phyloP scores from a whole-genome alignment of 2,329 filamentous ascomycete species.

The Apiospora hydei region DNA sequence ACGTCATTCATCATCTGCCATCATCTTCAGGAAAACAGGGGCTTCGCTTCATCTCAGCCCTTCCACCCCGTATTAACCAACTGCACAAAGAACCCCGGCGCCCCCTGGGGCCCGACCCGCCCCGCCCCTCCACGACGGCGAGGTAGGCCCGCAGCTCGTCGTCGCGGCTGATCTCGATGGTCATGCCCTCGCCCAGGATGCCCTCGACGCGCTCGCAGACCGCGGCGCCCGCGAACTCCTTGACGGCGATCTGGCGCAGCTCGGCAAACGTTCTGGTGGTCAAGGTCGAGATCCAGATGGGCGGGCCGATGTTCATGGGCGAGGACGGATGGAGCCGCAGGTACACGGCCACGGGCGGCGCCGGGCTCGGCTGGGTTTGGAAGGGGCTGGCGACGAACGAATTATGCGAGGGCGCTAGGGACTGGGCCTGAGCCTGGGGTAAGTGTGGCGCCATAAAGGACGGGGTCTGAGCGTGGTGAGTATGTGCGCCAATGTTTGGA shows the following conservation, averaged over 20 bases:
- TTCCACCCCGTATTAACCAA: slow-evolving; percentile 1
- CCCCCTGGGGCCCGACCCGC: slow-evolving; percentile 25
- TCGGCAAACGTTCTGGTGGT: slow-evolving; percentile 64
- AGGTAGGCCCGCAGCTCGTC: slow-evolving; percentile 77
- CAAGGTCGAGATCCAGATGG: slow-evolving; percentile 73
- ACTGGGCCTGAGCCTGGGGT: neutral
- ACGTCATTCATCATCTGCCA: neutral
- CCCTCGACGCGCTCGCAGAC: slow-evolving; percentile 71
- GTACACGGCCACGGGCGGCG: slow-evolving; percentile 63
- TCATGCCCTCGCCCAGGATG: slow-evolving; percentile 65
- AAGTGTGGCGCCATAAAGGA: slow-evolving; percentile 22
- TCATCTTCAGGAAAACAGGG: neutral
- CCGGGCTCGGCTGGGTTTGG: slow-evolving; percentile 33
- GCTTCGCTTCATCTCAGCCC: neutral
- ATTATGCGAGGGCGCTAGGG: slow-evolving; percentile 21
- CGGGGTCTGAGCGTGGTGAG: slow-evolving; percentile 26
- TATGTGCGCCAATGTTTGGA: slow-evolving; percentile 29
- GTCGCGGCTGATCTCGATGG: slow-evolving; percentile 72
- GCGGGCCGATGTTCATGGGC: slow-evolving; percentile 53
- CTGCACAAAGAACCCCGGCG: slow-evolving; percentile 21
- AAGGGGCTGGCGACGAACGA: slow-evolving; percentile 41
- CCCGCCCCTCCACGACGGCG: slow-evolving; percentile 62
- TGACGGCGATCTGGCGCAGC: slow-evolving; percentile 65
- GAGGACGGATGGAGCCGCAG: slow-evolving; percentile 74
- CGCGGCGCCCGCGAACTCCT: slow-evolving; percentile 57